A percentile compares a stretch with the other conserved stretches of the same genome.
phyloP scores from a whole-genome alignment of 2,329 filamentous ascomycete species.

The Cadophora sp. region DNA sequence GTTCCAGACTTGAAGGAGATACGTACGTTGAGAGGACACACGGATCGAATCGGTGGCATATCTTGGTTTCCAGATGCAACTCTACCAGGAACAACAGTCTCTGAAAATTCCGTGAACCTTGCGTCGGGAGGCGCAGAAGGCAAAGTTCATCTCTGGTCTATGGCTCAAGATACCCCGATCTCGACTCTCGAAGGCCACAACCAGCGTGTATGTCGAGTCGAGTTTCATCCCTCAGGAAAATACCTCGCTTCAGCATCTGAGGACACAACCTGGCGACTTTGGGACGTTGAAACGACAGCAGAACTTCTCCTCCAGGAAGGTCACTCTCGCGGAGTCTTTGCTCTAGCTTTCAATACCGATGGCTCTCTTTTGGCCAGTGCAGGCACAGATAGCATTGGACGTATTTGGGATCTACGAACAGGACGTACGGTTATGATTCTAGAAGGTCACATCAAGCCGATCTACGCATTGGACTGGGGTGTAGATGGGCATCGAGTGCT shows the following conservation, averaged over 20 bases:
- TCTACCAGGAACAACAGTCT: slow-evolving; percentile 72
- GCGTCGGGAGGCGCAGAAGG: slow-evolving; percentile 91
- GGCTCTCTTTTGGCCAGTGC: slow-evolving; percentile 89
- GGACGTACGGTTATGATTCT: slow-evolving; percentile 96
- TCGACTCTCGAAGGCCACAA: slow-evolving; percentile 83
- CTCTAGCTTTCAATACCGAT: slow-evolving; percentile 88
- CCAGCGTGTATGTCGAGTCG: slow-evolving; percentile 87
- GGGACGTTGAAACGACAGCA: slow-evolving; percentile 86
- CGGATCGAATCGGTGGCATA: slow-evolving; percentile 86
- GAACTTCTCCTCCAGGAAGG: slow-evolving; percentile 92
- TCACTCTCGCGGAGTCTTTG: slow-evolving; percentile 91
- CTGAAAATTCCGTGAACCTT: slow-evolving; percentile 78
- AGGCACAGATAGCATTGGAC: slow-evolving; percentile 92
- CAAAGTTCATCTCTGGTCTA: slow-evolving; percentile 87
- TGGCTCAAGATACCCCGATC: slow-evolving; percentile 84
- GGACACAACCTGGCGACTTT: slow-evolving; percentile 95
- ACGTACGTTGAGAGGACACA: slow-evolving; percentile 80
- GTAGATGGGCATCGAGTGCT: slow-evolving; percentile 89
- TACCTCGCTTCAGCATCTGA: slow-evolving; percentile 94
- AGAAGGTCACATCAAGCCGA: slow-evolving; percentile 86
- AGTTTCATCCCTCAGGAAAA: slow-evolving; percentile 90
- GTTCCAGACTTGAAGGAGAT: slow-evolving; percentile 84
- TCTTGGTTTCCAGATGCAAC: slow-evolving; percentile 90
- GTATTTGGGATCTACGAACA: slow-evolving; percentile 93
- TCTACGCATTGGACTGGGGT: slow-evolving; percentile 92